These are phyloP conservation scores for Datisca glomerata DNA, from an alignment of 306 rosid genomes.

Conservation along the genomic window DNA sequence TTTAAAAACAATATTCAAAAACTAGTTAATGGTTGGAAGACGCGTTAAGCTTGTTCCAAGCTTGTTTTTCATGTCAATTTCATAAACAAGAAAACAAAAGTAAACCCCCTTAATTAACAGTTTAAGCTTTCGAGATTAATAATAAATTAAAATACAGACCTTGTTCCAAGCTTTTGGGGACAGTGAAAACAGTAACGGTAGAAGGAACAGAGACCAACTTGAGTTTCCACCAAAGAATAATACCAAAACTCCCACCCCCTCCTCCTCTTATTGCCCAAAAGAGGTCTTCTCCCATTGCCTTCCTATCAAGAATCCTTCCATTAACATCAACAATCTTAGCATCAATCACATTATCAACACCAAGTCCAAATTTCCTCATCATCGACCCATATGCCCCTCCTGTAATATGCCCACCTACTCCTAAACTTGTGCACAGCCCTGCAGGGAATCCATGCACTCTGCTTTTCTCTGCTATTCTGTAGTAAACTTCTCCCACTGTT, in stretches of 20 bases:
- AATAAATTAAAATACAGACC: conserved; percentile 17
- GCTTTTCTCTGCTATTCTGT: conserved; percentile 12
- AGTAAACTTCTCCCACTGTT: conserved; percentile 13
- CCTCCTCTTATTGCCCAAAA: conserved; percentile 30
- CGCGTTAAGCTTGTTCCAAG: no score
- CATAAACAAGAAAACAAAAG: no score
- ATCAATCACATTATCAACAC: conserved; percentile 24
- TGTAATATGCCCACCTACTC: conserved; percentile 10
- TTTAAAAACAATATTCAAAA: no score
- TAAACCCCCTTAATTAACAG: not conserved
- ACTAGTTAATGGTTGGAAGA: no score
- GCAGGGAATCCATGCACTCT: conserved; percentile 15
- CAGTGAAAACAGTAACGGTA: conserved; percentile 14
- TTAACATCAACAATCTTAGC: conserved; percentile 13
- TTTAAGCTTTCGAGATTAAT: conserved; percentile 10
- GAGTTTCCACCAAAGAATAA: conserved; percentile 16
- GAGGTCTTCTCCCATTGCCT: conserved; percentile 20
- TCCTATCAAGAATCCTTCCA: conserved; percentile 14
- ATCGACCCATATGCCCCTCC: conserved; percentile 12
- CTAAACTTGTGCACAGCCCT: conserved; percentile 13
- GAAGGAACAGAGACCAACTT: conserved; percentile 8
- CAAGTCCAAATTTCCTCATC: conserved; percentile 45
- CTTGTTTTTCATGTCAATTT: no score
- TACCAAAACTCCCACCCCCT: conserved; percentile 24
- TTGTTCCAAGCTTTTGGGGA: no score